A percentile compares a stretch with the other conserved stretches of the same genome.
Evolutionary conservation across 106 monocot species (phyloP).

Genomic region (Chionographis japonica): DNA sequence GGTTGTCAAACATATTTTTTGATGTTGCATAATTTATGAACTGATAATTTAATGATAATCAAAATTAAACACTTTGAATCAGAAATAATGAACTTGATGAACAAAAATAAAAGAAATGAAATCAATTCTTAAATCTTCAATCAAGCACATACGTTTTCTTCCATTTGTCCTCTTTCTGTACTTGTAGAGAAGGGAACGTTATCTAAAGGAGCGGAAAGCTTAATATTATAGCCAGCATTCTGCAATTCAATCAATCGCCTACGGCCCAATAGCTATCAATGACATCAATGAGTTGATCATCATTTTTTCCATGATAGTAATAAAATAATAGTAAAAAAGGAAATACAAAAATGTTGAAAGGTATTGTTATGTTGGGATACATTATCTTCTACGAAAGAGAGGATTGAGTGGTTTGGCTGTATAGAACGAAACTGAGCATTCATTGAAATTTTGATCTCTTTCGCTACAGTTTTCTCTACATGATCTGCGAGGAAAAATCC

Average conservation of each 20-base stretch:
- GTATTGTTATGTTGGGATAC: conserved; percentile 20
- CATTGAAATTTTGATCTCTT: conserved; percentile 58
- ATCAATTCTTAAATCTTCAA: too few species aligned
- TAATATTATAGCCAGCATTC: conserved; percentile 77
- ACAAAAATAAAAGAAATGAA: too few species aligned
- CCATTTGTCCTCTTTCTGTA: conserved; percentile 71
- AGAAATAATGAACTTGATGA: too few species aligned
- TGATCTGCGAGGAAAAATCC: conserved; percentile 2
- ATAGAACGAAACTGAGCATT: conserved; percentile 95
- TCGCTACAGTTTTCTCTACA: conserved; percentile 48
- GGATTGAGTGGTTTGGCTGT: conserved; percentile 79
- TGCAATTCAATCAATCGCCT: conserved; percentile 77
- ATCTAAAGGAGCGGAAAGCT: conserved; percentile 89
- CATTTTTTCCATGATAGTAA: not conserved
- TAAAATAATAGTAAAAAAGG: not conserved
- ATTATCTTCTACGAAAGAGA: conserved; percentile 97
- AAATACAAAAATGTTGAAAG: not conserved
- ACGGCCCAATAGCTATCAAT: conserved; percentile 76
- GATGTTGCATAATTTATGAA: too few species aligned
- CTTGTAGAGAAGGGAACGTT: conserved; percentile 76
- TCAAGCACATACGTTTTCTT: conserved; percentile 72
- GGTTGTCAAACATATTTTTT: too few species aligned
- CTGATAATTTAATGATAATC: too few species aligned
- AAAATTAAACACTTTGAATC: too few species aligned
- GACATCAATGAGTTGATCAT: conserved; percentile 8